phyloP scores from a whole-genome alignment of 2,329 filamentous ascomycete genomes.

The Lecanicillium sp. region DNA sequence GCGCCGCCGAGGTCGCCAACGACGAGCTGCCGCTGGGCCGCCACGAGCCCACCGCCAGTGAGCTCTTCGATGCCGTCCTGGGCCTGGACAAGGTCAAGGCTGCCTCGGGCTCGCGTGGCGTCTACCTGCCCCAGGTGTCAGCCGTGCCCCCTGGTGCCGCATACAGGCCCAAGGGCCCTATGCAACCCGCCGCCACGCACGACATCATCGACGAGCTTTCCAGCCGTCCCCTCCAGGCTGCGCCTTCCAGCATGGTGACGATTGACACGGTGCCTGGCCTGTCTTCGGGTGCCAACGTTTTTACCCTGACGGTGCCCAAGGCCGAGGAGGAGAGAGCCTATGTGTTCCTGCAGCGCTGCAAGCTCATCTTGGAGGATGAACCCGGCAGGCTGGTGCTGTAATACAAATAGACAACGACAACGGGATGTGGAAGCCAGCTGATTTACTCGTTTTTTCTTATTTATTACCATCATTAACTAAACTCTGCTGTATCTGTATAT shows the following conservation, averaged over 20 bases:
- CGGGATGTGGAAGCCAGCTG: too few relatives aligned
- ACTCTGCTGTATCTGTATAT: conserved; percentile 8
- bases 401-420: conserved; percentile 18
- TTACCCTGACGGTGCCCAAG: conserved; percentile 72
- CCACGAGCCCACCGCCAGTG: conserved; percentile 60
- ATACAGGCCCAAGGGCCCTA: conserved; percentile 44
- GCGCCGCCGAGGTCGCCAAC: conserved; percentile 82
- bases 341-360: conserved; percentile 80
- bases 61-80: conserved; percentile 85
- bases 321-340: conserved; percentile 76
- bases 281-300: conserved; percentile 62
- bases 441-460: too few relatives aligned
- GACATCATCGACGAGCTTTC: conserved; percentile 83
- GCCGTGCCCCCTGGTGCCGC: conserved; percentile 45
- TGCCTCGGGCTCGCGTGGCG: conserved; percentile 51
- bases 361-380: conserved; percentile 74
- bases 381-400: conserved; percentile 67
- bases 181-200: conserved; percentile 24
- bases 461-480: conserved; percentile 25
- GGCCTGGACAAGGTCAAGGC: conserved; percentile 51
- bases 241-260: conserved; percentile 23
- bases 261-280: conserved; percentile 38
- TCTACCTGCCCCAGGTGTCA: conserved; percentile 66
- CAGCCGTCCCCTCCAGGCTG: conserved; percentile 28
- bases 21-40: conserved; percentile 69